A percentile compares a stretch with the other conserved stretches of the same genome.
These are phyloP conservation scores for Chrysopogon serrulatus DNA, from an alignment of 176 grass and related monocot genomes.

Conservation along the genomic window DNA sequence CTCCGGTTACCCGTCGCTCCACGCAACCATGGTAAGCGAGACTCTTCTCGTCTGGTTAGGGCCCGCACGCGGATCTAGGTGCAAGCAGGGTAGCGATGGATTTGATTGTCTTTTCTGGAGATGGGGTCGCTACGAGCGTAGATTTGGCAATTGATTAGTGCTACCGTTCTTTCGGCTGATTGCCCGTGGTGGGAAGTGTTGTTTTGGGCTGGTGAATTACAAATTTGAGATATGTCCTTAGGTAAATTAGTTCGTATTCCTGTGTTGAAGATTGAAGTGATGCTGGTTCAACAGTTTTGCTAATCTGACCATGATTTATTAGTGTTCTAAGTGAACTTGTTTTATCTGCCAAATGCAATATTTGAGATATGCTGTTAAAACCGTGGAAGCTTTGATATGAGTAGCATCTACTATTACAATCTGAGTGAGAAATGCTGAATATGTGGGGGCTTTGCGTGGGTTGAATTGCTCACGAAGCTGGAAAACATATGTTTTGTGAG, in stretches of 20 bases:
- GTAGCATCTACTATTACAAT: not conserved
- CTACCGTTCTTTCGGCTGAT: not conserved
- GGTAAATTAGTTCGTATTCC: not conserved
- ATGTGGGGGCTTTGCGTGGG: not conserved
- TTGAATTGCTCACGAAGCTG: not conserved
- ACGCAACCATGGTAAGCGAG: constrained; percentile 31
- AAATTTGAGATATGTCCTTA: not conserved
- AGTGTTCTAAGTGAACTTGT: not conserved
- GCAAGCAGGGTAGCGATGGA: not conserved
- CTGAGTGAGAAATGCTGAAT: not conserved
- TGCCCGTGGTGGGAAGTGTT: no score
- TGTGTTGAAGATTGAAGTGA: not conserved
- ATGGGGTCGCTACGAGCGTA: not conserved
- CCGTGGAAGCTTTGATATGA: not conserved
- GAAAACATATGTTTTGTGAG: not conserved
- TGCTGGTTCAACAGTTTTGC: not conserved
- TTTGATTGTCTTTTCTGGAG: not conserved
- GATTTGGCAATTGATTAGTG: not conserved
- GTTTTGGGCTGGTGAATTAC: not conserved
- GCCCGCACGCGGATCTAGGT: not conserved
- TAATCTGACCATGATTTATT: not conserved
- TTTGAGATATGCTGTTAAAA: not conserved
- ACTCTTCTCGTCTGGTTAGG: not conserved
- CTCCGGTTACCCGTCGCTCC: constrained; percentile 5
- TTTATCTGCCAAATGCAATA: not conserved